phyloP scores from a whole-genome alignment of 2,329 filamentous ascomycete genomes.

The Parascedosporium putredinis region DNA sequence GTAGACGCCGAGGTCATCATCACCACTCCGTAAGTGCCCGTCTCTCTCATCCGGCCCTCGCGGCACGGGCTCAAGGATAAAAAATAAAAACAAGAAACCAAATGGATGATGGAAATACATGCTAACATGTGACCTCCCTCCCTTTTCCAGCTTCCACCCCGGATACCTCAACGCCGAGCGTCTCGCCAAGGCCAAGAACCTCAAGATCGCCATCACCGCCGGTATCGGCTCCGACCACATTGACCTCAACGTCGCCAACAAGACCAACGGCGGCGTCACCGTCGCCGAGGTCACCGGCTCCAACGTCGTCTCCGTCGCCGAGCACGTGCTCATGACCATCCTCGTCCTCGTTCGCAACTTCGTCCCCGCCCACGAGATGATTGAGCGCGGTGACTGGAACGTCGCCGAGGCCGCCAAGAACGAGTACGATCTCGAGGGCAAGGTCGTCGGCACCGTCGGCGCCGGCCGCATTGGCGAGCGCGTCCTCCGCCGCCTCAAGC shows the following conservation, averaged over 20 bases:
- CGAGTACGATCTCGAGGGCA: conserved; percentile 94
- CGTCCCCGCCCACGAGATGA: conserved; percentile 91
- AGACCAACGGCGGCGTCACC: conserved; percentile 93
- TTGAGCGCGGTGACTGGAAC: conserved; percentile 83
- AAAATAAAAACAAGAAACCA: no score
- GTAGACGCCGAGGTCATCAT: conserved; percentile 98
- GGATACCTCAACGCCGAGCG: conserved; percentile 96
- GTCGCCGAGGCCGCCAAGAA: conserved; percentile 95
- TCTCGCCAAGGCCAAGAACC: conserved; percentile 95
- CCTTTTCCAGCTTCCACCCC: conserved; percentile 70
- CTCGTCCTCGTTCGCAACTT: conserved; percentile 95
- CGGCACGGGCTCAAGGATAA: no score
- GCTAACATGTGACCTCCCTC: not conserved
- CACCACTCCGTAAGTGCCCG: conserved; percentile 69
- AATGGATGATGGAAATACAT: no score
- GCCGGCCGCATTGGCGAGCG: conserved; percentile 97
- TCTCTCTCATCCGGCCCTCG: conserved; percentile 3
- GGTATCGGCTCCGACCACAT: conserved; percentile 98
- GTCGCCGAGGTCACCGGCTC: conserved; percentile 96
- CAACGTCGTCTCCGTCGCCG: conserved; percentile 96
- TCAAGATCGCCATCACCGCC: conserved; percentile 93
- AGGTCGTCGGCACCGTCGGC: conserved; percentile 95
- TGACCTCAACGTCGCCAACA: conserved; percentile 93
- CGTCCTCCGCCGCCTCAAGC: conserved; percentile 88
- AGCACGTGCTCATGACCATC: conserved; percentile 99